Percentiles rank a stretch among this genome's conserved stretches.
phyloP scores from a whole-genome alignment of 441 rosid species.

The Syzygium malaccense region DNA sequence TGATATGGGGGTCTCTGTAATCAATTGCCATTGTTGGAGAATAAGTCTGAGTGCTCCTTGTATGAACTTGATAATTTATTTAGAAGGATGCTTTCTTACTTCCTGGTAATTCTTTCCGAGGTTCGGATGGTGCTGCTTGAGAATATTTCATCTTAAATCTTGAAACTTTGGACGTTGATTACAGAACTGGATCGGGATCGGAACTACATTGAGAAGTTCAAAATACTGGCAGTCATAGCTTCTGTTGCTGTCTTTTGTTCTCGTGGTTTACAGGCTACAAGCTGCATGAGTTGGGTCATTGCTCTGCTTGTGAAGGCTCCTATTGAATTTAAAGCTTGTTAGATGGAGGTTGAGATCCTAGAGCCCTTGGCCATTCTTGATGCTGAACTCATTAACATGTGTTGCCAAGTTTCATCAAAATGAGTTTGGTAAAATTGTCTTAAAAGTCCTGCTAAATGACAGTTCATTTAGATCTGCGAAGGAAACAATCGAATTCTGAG shows the following conservation, averaged over 20 bases:
- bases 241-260: background rate
- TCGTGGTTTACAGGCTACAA: background rate
- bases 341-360: background rate
- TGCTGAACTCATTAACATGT: background rate
- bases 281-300: background rate
- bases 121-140: background rate
- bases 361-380: background rate
- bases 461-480: background rate
- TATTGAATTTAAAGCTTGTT: background rate
- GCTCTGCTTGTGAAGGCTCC: background rate
- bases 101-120: background rate
- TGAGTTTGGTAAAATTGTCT: background rate
- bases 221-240: background rate
- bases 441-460: background rate
- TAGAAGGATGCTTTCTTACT: background rate
- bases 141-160: background rate
- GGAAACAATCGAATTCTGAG: background rate
- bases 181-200: background rate
- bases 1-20: background rate
- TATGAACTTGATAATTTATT: background rate
- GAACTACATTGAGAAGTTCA: background rate
- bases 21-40: background rate
- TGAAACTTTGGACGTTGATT: background rate
- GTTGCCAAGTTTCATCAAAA: background rate
- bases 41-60: background rate